Base-by-base conservation (phyloP, 441 rosid genomes). In the Croton setiger region DNA sequence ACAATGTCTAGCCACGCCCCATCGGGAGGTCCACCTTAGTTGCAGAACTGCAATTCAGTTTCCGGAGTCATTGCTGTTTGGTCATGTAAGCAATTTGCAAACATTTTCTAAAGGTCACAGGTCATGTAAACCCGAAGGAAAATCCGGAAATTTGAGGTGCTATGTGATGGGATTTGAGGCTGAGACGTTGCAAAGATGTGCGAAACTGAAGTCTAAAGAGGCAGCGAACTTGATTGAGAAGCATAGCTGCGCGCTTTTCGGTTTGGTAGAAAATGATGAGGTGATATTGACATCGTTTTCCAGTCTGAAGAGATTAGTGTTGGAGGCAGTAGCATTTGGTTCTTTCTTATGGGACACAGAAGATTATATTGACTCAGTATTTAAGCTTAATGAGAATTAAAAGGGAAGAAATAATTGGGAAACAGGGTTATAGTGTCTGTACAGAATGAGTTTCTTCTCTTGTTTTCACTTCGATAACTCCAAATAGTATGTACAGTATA, bases 301-400 rank as follows among this genome's bases (percentile, higher is more conserved):
- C 12, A 94, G 96, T 80, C 56, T 94, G 75, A 91, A 86, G 85
- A 83, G 98, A 48, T 75, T 94, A 82, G 86, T 90, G 66, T 71
- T 90, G 44, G 98, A 94, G 77, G 99, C 98, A 43, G 88, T 88
- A 20, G 97, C 97, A 31, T 94, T 94, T 62, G 99, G 97, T 66
- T 82, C 87, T 49, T 94, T 94, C 69, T 85, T 94, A 36, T 90
- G 97, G 99, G 99, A 91, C 36, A 78, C 87, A 2, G 96, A 94
- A 80, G 85, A 84, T 64, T 78, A 80, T 72, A 96, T 90, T 0
- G 74, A 87, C 73, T 68, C 76, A 44, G 77, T 84, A 0, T 94
- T 81, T 82, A 85, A 81, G 87, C 91, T 94, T 31, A 78, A 79
- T 66, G 91, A 84, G 62, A 82, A 82, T 78, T 78, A 60, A 36